phyloP scores from a whole-genome alignment of 768 basidiomycete genomes.

The Suillus cothurnatus region DNA sequence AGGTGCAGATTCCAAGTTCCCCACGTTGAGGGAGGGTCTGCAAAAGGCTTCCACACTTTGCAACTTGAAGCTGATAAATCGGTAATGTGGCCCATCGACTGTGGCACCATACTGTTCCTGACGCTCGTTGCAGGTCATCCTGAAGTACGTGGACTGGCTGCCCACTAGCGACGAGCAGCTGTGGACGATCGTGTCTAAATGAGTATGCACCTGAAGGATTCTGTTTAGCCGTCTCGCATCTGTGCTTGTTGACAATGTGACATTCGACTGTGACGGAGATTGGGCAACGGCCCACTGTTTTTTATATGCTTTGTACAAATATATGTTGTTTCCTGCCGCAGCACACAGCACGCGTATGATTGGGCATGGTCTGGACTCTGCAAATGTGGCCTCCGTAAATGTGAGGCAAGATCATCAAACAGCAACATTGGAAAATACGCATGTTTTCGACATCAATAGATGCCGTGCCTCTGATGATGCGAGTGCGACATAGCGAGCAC shows the following conservation, averaged over 20 bases:
- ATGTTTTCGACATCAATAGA: too few species aligned
- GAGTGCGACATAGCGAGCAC: too few species aligned
- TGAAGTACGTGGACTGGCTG: accelerated
- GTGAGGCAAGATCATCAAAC: too few species aligned
- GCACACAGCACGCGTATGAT: neutral
- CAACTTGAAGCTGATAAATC: neutral
- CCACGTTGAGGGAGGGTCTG: too few species aligned
- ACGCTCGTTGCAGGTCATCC: neutral
- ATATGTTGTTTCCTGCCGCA: neutral
- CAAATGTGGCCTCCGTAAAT: too few species aligned
- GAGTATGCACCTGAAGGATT: neutral
- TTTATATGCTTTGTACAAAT: neutral
- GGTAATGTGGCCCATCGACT: neutral
- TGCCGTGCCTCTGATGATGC: too few species aligned
- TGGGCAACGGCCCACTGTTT: neutral
- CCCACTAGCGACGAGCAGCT: neutral
- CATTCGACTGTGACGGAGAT: neutral
- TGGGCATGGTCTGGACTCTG: too few species aligned
- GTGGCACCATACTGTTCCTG: neutral
- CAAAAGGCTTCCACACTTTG: neutral
- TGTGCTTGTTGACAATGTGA: neutral
- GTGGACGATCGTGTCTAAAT: neutral
- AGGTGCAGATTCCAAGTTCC: neutral
- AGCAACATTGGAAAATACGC: too few species aligned
- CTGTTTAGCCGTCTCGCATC: too few species aligned